Evolutionary conservation across 176 grass and related monocot species (phyloP).

Genomic region (Guadua angustifolia): DNA sequence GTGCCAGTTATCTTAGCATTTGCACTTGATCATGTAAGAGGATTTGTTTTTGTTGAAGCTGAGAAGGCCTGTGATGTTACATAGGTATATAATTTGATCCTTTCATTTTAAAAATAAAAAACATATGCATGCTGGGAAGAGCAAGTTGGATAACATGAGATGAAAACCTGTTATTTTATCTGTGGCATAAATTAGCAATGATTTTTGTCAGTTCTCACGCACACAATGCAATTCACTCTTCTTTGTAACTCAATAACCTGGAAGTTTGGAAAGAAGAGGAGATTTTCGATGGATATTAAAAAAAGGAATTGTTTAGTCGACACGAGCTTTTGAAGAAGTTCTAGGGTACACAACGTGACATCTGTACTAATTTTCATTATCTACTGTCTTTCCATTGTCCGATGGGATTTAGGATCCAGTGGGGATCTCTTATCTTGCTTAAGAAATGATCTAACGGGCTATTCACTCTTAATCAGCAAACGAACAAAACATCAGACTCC

Average conservation of each 20-base stretch:
- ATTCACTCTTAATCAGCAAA: too few species aligned
- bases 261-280: slow-evolving; percentile 15
- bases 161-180: slow-evolving; percentile 24
- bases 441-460: too few species aligned
- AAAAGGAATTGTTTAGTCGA: background rate
- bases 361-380: too few species aligned
- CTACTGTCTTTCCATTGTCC: too few species aligned
- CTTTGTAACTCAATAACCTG: slow-evolving; percentile 10
- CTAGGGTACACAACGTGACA: too few species aligned
- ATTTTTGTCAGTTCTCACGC: slow-evolving; percentile 24
- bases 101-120: slow-evolving; percentile 8
- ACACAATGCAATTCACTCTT: slow-evolving; percentile 2
- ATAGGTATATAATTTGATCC: slow-evolving; percentile 58
- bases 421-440: too few species aligned
- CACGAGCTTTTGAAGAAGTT: too few species aligned
- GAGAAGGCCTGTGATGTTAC: slow-evolving; percentile 90
- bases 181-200: background rate
- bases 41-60: slow-evolving; percentile 93
- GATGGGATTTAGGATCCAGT: too few species aligned
- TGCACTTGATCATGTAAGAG: slow-evolving; percentile 91
- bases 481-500: too few species aligned
- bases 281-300: slow-evolving; percentile 11
- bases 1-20: slow-evolving; percentile 85
- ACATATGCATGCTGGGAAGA: background rate
- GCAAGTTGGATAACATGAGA: slow-evolving; percentile 17